phyloP scores from a whole-genome alignment of 352 stramenopile species.

The Aphanomyces stellatus region DNA sequence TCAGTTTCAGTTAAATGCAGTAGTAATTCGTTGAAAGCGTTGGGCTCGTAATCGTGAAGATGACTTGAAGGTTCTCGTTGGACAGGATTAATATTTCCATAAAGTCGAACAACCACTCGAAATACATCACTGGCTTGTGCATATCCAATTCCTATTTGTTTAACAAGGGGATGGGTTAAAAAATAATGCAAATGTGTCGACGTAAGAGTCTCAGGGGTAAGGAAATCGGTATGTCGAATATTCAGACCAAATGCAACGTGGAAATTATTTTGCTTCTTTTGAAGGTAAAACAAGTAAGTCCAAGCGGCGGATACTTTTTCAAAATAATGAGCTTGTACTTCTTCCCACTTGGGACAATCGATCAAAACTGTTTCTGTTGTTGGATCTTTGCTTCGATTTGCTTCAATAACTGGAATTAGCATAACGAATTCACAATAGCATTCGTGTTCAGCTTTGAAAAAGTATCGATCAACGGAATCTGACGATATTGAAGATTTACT shows the following conservation, averaged over 20 bases:
- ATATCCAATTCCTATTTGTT: not conserved
- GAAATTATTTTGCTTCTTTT: not conserved
- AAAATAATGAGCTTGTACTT: too few species aligned
- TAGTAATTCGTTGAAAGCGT: slow-evolving; percentile 12
- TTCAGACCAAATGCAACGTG: slow-evolving; percentile 16
- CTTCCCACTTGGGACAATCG: too few species aligned
- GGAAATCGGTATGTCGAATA: not conserved
- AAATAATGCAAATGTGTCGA: not conserved
- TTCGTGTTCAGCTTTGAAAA: slow-evolving; percentile 18
- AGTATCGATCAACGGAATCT: not conserved
- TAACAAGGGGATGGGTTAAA: not conserved
- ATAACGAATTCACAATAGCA: slow-evolving; percentile 13
- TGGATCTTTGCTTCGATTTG: too few species aligned
- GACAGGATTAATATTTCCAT: not conserved
- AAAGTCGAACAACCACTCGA: slow-evolving; percentile 6
- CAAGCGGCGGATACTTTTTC: too few species aligned
- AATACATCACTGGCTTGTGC: not conserved
- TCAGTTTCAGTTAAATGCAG: not conserved
- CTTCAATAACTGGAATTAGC: not conserved
- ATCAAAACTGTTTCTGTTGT: too few species aligned
- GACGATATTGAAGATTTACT: not conserved
- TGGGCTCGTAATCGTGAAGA: not conserved
- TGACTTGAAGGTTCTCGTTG: not conserved
- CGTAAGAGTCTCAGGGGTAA: not conserved
- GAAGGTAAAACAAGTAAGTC: not conserved